phyloP scores from a whole-genome alignment of 2,329 filamentous ascomycete genomes.

The Neodidymelliopsis sp. region DNA sequence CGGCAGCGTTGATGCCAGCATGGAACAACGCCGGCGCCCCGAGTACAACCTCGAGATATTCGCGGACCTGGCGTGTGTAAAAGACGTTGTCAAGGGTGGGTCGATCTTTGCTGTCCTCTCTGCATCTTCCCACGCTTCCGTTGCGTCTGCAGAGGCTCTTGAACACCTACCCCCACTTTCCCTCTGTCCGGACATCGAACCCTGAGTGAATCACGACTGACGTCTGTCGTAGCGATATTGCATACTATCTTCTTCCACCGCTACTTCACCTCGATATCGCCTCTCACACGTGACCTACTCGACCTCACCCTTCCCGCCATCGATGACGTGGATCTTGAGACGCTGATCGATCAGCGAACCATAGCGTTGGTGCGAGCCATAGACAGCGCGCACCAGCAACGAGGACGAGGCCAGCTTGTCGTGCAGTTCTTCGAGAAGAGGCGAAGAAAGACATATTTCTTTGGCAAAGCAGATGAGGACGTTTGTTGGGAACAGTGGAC shows the following conservation, averaged over 20 bases:
- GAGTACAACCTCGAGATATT: conserved; percentile 96
- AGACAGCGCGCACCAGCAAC: conserved; percentile 63
- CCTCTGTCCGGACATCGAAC: conserved; percentile 14
- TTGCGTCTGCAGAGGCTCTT: not conserved
- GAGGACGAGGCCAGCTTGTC: conserved; percentile 78
- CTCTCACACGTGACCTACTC: conserved; percentile 85
- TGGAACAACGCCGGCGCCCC: conserved; percentile 74
- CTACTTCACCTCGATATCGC: conserved; percentile 87
- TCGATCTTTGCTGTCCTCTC: conserved; percentile 10
- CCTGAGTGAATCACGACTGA: conserved; percentile 17
- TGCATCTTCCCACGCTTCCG: conserved; percentile 18
- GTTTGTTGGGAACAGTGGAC: conserved; percentile 98
- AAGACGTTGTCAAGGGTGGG: conserved; percentile 89
- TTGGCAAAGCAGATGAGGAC: conserved; percentile 84
- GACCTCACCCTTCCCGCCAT: conserved; percentile 90
- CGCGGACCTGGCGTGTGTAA: conserved; percentile 86
- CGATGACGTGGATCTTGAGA: conserved; percentile 88
- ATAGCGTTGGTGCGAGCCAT: conserved; percentile 78
- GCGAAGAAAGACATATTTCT: conserved; percentile 76
- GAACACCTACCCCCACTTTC: not conserved
- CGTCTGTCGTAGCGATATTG: conserved; percentile 71
- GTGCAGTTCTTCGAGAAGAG: conserved; percentile 97
- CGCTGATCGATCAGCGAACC: conserved; percentile 88
- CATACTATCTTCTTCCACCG: conserved; percentile 99
- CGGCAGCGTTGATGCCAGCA: conserved; percentile 47